These are phyloP conservation scores for Cucurbita moschata DNA, from an alignment of 306 rosid species.

Conservation along the genomic window DNA sequence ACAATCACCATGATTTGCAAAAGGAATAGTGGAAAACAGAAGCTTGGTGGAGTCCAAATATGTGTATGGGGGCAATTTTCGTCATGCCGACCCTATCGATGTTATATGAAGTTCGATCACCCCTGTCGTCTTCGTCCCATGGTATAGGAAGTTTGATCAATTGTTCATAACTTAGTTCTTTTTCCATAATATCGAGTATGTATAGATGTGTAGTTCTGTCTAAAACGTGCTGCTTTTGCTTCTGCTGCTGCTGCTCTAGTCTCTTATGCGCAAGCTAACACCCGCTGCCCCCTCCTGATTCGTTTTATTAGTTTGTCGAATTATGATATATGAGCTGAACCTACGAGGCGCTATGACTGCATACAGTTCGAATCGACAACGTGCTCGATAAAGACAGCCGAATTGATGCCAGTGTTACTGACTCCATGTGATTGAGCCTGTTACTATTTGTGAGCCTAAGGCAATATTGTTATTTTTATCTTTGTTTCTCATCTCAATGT, in stretches of 20 bases:
- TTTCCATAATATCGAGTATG: conserved; percentile 9
- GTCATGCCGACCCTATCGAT: background rate
- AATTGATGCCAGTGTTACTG: background rate
- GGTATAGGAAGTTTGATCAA: conserved; percentile 41
- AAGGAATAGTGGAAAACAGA: background rate
- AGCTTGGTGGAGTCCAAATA: background rate
- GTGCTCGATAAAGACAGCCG: background rate
- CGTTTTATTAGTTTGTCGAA: background rate
- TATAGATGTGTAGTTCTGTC: conserved; percentile 8
- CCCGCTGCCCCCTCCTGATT: background rate
- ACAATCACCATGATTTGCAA: conserved; percentile 18
- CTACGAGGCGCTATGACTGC: background rate
- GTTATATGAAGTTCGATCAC: conserved; percentile 23
- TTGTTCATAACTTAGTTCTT: conserved; percentile 35
- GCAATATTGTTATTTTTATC: background rate
- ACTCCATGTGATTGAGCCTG: background rate
- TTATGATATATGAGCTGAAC: background rate
- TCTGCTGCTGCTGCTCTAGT: conserved; percentile 11
- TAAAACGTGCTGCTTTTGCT: conserved; percentile 8
- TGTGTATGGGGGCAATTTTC: background rate
- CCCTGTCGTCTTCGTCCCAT: background rate
- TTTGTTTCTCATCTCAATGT: background rate
- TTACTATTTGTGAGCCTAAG: background rate
- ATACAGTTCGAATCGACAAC: background rate
- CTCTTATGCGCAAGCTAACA: conserved; percentile 9